A percentile compares a stretch with the other conserved stretches of the same genome.
Evolutionary conservation across 805 yeast species (phyloP).

Genomic region (Maudiozyma serrabonitensis): DNA sequence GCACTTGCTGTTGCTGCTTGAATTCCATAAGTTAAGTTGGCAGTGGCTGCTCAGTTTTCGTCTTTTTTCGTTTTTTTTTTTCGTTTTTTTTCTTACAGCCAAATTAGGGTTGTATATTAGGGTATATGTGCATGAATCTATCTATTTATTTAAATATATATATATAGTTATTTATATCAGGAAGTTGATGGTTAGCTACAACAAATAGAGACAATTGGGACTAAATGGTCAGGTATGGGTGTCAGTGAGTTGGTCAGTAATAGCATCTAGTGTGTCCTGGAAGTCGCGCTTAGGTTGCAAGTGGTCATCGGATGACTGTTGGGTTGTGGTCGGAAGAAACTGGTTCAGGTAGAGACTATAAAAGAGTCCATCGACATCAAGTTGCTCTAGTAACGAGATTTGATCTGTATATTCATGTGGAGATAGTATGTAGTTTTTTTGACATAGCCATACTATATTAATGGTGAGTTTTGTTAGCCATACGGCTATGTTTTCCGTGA

Average conservation of each 20-base stretch:
- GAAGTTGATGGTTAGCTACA: too few relatives aligned
- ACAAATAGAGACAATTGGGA: too few relatives aligned
- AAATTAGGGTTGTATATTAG: background rate
- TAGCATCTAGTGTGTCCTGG: background rate
- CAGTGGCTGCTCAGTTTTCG: background rate
- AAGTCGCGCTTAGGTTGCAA: background rate
- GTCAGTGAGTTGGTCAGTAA: background rate
- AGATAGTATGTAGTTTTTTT: constrained; percentile 11
- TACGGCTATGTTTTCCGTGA: constrained; percentile 4
- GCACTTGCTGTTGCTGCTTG: background rate
- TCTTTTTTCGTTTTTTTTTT: background rate
- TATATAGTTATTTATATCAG: too few relatives aligned
- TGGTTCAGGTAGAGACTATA: constrained; percentile 9
- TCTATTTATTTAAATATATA: background rate
- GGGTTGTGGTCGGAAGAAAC: background rate
- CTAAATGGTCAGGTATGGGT: background rate
- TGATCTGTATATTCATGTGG: constrained; percentile 9
- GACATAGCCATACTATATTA: constrained; percentile 11
- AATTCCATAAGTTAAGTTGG: background rate
- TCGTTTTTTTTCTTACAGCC: background rate
- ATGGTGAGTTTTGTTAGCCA: constrained; percentile 13
- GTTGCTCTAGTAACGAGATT: constrained; percentile 14
- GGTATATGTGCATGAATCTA: background rate
- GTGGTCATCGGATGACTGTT: background rate
- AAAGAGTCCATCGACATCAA: constrained; percentile 23